These are phyloP conservation scores for Boletus bicolor DNA, from an alignment of 768 basidiomycete species.

Conservation along the genomic window DNA sequence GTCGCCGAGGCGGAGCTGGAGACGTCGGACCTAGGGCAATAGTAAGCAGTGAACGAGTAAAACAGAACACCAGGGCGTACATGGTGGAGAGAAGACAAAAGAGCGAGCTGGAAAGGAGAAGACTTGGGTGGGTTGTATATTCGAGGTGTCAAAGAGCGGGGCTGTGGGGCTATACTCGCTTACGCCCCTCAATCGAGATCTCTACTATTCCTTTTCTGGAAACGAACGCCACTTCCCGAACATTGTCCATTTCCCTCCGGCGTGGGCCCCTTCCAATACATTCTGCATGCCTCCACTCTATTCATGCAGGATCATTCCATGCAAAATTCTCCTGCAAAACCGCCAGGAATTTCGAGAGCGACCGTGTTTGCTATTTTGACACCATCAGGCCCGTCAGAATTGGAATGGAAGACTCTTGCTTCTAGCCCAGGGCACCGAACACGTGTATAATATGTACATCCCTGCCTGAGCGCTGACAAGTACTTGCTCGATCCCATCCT, in stretches of 20 bases:
- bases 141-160: too few relatives aligned
- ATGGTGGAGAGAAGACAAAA: constrained; percentile 21
- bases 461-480: neutral
- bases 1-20: constrained; percentile 55
- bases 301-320: neutral
- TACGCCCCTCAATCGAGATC: constrained; percentile 3
- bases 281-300: neutral
- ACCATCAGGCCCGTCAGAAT: neutral
- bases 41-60: neutral
- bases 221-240: neutral
- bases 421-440: constrained; percentile 12
- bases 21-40: constrained; percentile 37
- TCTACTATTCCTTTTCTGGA: constrained; percentile 11
- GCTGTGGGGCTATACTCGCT: neutral
- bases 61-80: constrained; percentile 6
- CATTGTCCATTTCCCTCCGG: neutral
- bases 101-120: constrained; percentile 9
- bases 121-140: neutral
- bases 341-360: neutral
- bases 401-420: constrained; percentile 10
- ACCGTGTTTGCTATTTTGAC: neutral
- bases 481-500: neutral
- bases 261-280: neutral
- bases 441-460: neutral
- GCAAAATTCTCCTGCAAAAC: neutral